Conservation (phyloP, 2,329 filamentous ascomycete genomes). For the Colletotrichum trifolii region DNA sequence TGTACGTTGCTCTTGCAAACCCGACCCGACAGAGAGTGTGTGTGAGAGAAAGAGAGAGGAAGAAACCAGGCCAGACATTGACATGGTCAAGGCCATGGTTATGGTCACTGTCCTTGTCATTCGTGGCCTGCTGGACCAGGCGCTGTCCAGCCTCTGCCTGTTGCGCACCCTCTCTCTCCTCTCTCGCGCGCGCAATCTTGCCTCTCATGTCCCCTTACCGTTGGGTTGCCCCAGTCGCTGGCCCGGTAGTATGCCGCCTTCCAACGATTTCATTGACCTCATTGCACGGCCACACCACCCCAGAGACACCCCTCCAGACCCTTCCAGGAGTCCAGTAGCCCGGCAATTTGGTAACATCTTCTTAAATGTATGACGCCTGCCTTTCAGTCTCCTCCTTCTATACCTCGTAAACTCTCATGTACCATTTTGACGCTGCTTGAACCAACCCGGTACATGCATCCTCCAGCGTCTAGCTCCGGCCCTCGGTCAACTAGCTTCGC, state of each 20-base stretch:
- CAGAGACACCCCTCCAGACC: slow-evolving; percentile 31
- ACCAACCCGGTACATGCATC: slow-evolving; percentile 25
- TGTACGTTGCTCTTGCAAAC: no score
- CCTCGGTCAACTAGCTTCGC: slow-evolving; percentile 35
- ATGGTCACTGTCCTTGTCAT: no score
- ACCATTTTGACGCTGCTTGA: slow-evolving; percentile 15
- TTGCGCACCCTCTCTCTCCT: slow-evolving; percentile 16
- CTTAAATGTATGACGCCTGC: slow-evolving; percentile 38
- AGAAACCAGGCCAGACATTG: slow-evolving; percentile 3
- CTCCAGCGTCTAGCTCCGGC: slow-evolving; percentile 35
- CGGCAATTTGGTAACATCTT: slow-evolving; percentile 35
- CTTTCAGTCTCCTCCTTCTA: slow-evolving; percentile 22
- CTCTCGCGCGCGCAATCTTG: background rate
- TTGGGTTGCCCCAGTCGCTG: slow-evolving; percentile 1
- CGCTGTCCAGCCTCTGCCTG: slow-evolving; percentile 24
- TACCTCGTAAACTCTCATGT: slow-evolving; percentile 18
- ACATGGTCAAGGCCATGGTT: slow-evolving; percentile 11
- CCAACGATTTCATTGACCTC: slow-evolving; percentile 35
- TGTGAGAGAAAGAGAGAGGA: no score
- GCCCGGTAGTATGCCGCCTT: background rate
- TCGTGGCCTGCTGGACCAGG: slow-evolving; percentile 20
- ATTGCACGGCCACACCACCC: slow-evolving; percentile 36
- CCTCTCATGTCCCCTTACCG: slow-evolving; percentile 13
- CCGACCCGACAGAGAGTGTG: no score
- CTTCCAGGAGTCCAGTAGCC: slow-evolving; percentile 26